Conservation (phyloP, 306 rosid species). For the Trifolium dubium region DNA sequence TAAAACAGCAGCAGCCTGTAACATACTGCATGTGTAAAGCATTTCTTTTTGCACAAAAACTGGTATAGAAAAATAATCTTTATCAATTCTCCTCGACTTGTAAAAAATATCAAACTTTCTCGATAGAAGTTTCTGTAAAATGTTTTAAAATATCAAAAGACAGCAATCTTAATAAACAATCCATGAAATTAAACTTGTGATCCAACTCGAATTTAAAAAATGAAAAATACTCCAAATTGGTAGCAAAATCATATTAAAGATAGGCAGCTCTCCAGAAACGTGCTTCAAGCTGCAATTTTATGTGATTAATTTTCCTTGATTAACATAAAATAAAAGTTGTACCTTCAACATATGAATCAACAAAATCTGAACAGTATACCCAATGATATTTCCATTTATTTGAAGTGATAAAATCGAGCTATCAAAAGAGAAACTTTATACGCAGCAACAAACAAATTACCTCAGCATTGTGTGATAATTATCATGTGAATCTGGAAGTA, state of each 20-base stretch:
- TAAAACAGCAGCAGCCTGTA: conserved; percentile 32
- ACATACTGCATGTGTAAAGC: conserved; percentile 18
- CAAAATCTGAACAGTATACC: conserved; percentile 10
- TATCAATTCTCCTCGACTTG: not conserved
- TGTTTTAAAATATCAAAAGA: conserved; percentile 10
- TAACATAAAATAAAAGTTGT: conserved; percentile 21
- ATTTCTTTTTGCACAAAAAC: conserved; percentile 4
- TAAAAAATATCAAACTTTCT: not conserved
- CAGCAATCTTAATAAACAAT: conserved; percentile 22
- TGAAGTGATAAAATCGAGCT: conserved; percentile 25
- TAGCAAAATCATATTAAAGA: conserved; percentile 16
- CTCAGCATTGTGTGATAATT: conserved; percentile 94
- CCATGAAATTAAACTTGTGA: conserved; percentile 15
- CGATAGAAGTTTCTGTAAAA: not conserved
- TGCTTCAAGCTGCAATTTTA: conserved; percentile 6
- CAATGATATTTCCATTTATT: conserved; percentile 17
- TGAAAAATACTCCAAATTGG: conserved; percentile 23
- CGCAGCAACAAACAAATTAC: conserved; percentile 44
- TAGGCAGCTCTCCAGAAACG: conserved; percentile 24
- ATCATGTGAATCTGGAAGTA: conserved; percentile 79
- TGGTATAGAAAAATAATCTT: not conserved
- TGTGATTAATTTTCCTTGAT: conserved; percentile 3
- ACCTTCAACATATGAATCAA: conserved; percentile 31
- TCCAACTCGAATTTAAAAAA: not conserved
- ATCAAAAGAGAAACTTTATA: conserved; percentile 26